Conservation (phyloP, 306 rosid species). For the Vicia faba region DNA sequence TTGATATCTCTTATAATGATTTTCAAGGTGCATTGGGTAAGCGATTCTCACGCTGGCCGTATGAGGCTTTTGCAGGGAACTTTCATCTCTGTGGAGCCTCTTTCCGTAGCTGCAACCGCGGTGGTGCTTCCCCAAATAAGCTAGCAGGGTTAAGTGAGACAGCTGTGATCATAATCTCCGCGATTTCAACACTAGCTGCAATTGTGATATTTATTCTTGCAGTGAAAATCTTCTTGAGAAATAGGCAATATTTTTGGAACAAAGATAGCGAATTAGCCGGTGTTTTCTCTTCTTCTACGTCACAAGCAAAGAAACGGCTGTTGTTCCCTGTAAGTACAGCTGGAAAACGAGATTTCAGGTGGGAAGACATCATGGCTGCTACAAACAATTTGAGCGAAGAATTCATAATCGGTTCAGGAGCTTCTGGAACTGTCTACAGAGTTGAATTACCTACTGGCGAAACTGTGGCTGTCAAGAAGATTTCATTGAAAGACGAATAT, state of each 20-base stretch:
- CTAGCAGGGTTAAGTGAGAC: conserved; percentile 45
- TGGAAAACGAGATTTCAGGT: conserved; percentile 53
- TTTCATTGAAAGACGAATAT: conserved; percentile 72
- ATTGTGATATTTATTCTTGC: conserved; percentile 56
- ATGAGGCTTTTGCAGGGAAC: conserved; percentile 63
- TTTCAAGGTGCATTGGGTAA: conserved; percentile 67
- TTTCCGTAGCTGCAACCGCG: conserved; percentile 47
- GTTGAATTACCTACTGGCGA: conserved; percentile 68
- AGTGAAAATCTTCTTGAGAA: conserved; percentile 47
- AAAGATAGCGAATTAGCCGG: conserved; percentile 52
- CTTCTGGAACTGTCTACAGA: conserved; percentile 83
- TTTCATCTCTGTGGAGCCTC: conserved; percentile 76
- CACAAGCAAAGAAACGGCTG: conserved; percentile 51
- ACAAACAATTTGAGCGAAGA: conserved; percentile 76
- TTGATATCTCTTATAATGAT: conserved; percentile 72
- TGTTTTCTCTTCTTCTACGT: conserved; percentile 67
- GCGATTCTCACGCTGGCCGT: conserved; percentile 69
- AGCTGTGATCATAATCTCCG: conserved; percentile 59
- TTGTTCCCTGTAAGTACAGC: conserved; percentile 53
- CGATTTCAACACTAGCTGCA: conserved; percentile 66
- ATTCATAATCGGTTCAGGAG: conserved; percentile 82
- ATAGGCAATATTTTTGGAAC: conserved; percentile 44
- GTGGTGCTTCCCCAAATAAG: conserved; percentile 14
- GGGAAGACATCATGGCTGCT: conserved; percentile 82
- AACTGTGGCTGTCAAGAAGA: conserved; percentile 80